A percentile compares a stretch with the other conserved stretches of the same genome.
Evolutionary conservation across 768 basidiomycete genomes (phyloP).

Genomic region (Calocybe cyanea): DNA sequence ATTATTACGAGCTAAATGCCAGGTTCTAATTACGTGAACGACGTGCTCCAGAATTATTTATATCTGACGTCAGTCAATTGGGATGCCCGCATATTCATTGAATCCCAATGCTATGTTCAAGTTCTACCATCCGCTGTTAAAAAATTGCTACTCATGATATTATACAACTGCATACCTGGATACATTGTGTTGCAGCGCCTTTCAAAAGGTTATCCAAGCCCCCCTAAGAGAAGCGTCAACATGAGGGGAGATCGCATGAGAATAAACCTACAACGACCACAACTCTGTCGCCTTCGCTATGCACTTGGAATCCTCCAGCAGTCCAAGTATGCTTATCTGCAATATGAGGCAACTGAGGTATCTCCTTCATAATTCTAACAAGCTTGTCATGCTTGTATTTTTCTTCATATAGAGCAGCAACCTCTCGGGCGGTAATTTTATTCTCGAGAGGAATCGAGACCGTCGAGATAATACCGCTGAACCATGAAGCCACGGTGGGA

Average conservation of each 20-base stretch:
- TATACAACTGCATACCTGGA: conserved; percentile 60
- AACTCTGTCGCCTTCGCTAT: conserved; percentile 82
- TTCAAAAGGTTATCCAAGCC: conserved; percentile 96
- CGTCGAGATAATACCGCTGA: conserved; percentile 91
- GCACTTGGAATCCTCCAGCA: conserved; percentile 92
- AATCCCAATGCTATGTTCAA: conserved; percentile 87
- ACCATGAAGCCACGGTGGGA: conserved; percentile 89
- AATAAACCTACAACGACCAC: conserved; percentile 75
- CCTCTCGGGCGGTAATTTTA: conserved; percentile 65
- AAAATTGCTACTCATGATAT: not conserved
- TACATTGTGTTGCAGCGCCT: conserved; percentile 97
- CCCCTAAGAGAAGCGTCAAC: conserved; percentile 46
- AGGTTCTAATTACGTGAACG: not conserved
- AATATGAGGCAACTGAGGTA: conserved; percentile 72
- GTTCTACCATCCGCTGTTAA: conserved; percentile 47
- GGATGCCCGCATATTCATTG: conserved; percentile 81
- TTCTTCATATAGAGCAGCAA: conserved; percentile 69
- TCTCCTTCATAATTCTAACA: conserved; percentile 60
- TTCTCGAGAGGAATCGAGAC: conserved; percentile 75
- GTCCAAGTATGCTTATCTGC: conserved; percentile 85
- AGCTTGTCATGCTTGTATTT: conserved; percentile 76
- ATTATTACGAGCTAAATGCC: too few species aligned
- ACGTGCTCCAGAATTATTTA: not conserved
- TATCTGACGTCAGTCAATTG: conserved; percentile 25
- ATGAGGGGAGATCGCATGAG: not conserved